Conservation (phyloP, 2,329 filamentous ascomycete genomes). For the Nigrospora osmanthi region DNA sequence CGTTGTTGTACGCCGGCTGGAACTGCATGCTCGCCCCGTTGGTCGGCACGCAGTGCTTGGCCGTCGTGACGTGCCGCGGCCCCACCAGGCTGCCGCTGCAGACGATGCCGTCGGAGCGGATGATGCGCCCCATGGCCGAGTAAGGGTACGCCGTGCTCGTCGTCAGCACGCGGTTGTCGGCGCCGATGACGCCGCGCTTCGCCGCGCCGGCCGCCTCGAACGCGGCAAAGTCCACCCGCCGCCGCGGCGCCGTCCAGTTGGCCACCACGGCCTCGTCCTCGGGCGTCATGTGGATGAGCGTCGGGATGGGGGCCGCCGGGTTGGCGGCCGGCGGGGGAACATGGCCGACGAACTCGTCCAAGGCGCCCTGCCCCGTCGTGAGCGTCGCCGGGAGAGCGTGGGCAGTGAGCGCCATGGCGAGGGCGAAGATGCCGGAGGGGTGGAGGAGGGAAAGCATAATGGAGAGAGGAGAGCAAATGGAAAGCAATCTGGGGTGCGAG, state of each 20-base stretch:
- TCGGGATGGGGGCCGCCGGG: background rate
- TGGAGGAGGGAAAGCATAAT: too few species aligned
- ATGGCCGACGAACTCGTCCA: slow-evolving; percentile 14
- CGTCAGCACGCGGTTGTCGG: slow-evolving; percentile 13
- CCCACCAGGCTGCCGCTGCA: slow-evolving; percentile 20
- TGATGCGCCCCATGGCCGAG: slow-evolving; percentile 12
- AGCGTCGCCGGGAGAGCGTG: too few species aligned
- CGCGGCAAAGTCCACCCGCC: too few species aligned
- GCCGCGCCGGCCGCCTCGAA: background rate
- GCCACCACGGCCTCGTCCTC: background rate
- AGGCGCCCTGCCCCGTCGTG: slow-evolving; percentile 6
- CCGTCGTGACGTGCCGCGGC: slow-evolving; percentile 19
- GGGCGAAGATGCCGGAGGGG: too few species aligned
- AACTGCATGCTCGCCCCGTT: slow-evolving; percentile 11
- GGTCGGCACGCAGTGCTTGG: slow-evolving; percentile 15
- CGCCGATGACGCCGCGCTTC: slow-evolving; percentile 13
- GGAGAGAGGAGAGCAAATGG: too few species aligned
- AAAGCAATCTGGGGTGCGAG: too few species aligned
- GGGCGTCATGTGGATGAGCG: background rate
- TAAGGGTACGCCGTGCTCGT: slow-evolving; percentile 10
- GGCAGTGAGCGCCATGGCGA: too few species aligned
- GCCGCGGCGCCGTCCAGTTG: background rate
- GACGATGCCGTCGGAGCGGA: slow-evolving; percentile 11
- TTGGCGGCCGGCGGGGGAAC: background rate
- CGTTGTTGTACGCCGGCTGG: slow-evolving; percentile 15